A percentile compares a stretch with the other conserved stretches of the same genome.
Evolutionary conservation across 805 yeast species (phyloP).

Genomic region (Wickerhamomyces chambardii): DNA sequence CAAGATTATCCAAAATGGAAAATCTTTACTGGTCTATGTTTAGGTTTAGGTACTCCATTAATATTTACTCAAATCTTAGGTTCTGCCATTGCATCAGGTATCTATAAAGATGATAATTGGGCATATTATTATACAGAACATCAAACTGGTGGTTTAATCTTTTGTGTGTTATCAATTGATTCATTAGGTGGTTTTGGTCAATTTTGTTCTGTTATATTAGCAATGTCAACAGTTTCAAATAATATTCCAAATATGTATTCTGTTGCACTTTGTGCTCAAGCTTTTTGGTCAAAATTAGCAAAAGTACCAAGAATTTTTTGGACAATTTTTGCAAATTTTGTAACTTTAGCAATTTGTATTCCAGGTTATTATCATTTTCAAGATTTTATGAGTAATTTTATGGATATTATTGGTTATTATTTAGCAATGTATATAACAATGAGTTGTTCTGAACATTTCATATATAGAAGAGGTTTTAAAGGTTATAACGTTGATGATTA

Average conservation of each 20-base stretch:
- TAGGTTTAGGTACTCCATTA: conserved; percentile 62
- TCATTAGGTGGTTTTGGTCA: conserved; percentile 86
- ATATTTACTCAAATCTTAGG: conserved; percentile 72
- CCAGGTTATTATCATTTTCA: conserved; percentile 78
- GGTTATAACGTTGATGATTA: conserved; percentile 60
- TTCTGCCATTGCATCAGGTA: conserved; percentile 77
- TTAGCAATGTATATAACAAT: conserved; percentile 78
- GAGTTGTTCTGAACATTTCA: conserved; percentile 72
- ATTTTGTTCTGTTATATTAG: conserved; percentile 78
- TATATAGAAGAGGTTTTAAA: conserved; percentile 55
- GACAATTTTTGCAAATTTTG: conserved; percentile 70
- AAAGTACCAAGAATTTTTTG: conserved; percentile 76
- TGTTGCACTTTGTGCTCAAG: conserved; percentile 78
- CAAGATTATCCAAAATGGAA: conserved; percentile 46
- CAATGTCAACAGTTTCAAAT: conserved; percentile 83
- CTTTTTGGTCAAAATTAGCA: conserved; percentile 67
- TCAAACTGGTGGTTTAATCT: conserved; percentile 77
- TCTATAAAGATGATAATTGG: conserved; percentile 35
- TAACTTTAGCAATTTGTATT: conserved; percentile 78
- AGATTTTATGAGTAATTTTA: conserved; percentile 71
- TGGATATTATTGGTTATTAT: conserved; percentile 90
- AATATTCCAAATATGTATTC: conserved; percentile 95
- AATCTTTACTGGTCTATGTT: conserved; percentile 54
- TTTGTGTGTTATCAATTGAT: conserved; percentile 66
- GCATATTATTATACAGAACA: conserved; percentile 37